Percentiles rank a stretch among this genome's conserved stretches.
phyloP scores from a whole-genome alignment of 345 rosid species.

The Brassica nigra region DNA sequence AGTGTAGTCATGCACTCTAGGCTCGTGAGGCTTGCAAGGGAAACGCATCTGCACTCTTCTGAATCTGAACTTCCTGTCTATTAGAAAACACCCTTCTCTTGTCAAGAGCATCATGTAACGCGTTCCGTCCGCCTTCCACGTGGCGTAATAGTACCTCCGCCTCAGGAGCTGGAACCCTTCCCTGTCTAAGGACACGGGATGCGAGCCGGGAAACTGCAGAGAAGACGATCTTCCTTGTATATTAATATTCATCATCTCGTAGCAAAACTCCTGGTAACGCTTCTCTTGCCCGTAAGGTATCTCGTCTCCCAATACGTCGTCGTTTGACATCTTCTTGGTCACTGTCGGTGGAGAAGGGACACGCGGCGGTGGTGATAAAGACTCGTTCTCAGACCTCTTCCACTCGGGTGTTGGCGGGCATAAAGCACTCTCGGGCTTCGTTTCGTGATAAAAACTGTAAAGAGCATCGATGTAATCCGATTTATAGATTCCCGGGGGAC shows the following conservation, averaged over 20 bases:
- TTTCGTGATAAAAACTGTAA: constrained; percentile 82
- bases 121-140: constrained; percentile 99
- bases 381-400: constrained; percentile 68
- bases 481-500: constrained; percentile 96
- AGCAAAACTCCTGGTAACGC: constrained; percentile 62
- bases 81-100: constrained; percentile 83
- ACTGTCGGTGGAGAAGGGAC: constrained; percentile 33
- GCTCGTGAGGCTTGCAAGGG: constrained; percentile 56
- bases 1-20: constrained; percentile 84
- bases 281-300: constrained; percentile 75
- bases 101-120: constrained; percentile 96
- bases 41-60: constrained; percentile 97
- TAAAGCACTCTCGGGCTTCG: constrained; percentile 58
- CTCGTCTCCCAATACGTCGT: constrained; percentile 94
- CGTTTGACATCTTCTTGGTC: constrained; percentile 70
- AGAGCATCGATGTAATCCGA: constrained; percentile 80
- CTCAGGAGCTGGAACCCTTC: constrained; percentile 86
- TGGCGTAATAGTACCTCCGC: constrained; percentile 91
- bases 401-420: constrained; percentile 93
- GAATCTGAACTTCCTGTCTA: constrained; percentile 82
- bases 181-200: constrained; percentile 88
- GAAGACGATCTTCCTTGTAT: constrained; percentile 58
- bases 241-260: constrained; percentile 55
- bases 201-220: constrained; percentile 75
- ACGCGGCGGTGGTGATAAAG: neutral